Percentiles rank a stretch among this genome's conserved stretches.
Conservation (phyloP, 768 basidiomycete species). For the Tricholoma terreum region DNA sequence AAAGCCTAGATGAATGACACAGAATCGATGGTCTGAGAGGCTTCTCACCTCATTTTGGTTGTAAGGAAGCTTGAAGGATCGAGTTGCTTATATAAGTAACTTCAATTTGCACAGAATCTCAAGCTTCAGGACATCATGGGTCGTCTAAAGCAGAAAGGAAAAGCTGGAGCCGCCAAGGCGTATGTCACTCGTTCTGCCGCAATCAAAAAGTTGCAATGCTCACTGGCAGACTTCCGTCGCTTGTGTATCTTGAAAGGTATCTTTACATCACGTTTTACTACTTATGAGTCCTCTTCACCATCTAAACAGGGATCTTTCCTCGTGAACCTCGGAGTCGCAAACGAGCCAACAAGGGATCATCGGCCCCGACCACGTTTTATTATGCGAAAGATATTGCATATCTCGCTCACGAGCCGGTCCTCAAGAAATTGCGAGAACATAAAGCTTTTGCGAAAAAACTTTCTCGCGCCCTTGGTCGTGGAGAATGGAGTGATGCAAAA, state of each 20-base stretch:
- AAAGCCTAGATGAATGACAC: slow-evolving; percentile 3
- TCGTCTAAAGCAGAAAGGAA: slow-evolving; percentile 78
- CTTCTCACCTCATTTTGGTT: slow-evolving; percentile 36
- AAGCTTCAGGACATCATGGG: slow-evolving; percentile 49
- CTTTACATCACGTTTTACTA: slow-evolving; percentile 15
- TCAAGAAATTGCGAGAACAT: slow-evolving; percentile 92
- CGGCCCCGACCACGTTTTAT: slow-evolving; percentile 96
- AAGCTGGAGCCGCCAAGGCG: slow-evolving; percentile 88
- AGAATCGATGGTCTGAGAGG: not conserved
- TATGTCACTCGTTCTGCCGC: slow-evolving; percentile 89
- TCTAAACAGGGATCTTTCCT: slow-evolving; percentile 83
- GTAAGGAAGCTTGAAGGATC: slow-evolving; percentile 9
- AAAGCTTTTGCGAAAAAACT: slow-evolving; percentile 98
- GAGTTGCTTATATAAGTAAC: not conserved
- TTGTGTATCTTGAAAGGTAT: slow-evolving; percentile 96
- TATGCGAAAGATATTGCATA: slow-evolving; percentile 98
- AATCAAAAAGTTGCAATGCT: slow-evolving; percentile 94
- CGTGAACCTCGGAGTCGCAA: slow-evolving; percentile 92
- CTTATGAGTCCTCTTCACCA: slow-evolving; percentile 8
- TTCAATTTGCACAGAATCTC: too few relatives aligned
- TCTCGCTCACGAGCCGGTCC: slow-evolving; percentile 92
- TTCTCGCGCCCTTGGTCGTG: slow-evolving; percentile 85
- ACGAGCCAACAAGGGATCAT: slow-evolving; percentile 95
- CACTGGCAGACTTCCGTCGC: slow-evolving; percentile 93
- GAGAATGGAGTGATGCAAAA: slow-evolving; percentile 95